Base-by-base conservation (phyloP, 116 monocot species). In the Dioscorea cayenensis region DNA sequence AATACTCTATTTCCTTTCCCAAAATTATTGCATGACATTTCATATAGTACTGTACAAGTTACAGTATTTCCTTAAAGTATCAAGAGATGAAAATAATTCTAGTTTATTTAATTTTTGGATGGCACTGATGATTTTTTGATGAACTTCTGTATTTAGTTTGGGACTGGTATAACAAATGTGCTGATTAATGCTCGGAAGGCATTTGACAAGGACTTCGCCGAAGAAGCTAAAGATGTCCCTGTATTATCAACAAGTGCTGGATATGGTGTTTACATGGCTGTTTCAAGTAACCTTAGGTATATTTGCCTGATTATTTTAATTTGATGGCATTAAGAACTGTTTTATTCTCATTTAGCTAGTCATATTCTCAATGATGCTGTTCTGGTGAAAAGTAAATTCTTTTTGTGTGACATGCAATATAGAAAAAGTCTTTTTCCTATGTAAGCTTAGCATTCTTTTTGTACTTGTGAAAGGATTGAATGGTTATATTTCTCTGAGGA, bases 211-310 rank as follows among this genome's bases (percentile, higher is more conserved):
- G 72, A 84, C 49, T 85, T 77, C 68, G 89, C 72, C 43, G 80
- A 62, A 36, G 90, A 84, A 83, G 82, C 73, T 28, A 92, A 88
- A 60, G 90, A 92, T 60, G 78, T 96, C 51, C 96, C 96, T 51
- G 66, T 96, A 70, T 1, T 96, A 21, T 80, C 87, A 71, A 96
- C 96, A 16, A 96, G 96, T 75, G 82, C 79, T 78, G 96, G 90
- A 7, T 96, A 96, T 83, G 96, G 96, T 48, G 80, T 92, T 11
- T 96, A 96, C 77, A 96, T 96, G 96, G 83, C 96, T 60, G 83
- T 96, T 78, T 96, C 96, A 64, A 92, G 92, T 70, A 96, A 96
- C 76, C 87, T 96, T 43, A 85, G 96, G 96, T 96, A 84, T 65
- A 55, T 59, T 35, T 66, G 25, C 25, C 25, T 25, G 25, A 25